Evolutionary conservation across 305 asterid species (phyloP).

Genomic region (Fraxinus velutina): DNA sequence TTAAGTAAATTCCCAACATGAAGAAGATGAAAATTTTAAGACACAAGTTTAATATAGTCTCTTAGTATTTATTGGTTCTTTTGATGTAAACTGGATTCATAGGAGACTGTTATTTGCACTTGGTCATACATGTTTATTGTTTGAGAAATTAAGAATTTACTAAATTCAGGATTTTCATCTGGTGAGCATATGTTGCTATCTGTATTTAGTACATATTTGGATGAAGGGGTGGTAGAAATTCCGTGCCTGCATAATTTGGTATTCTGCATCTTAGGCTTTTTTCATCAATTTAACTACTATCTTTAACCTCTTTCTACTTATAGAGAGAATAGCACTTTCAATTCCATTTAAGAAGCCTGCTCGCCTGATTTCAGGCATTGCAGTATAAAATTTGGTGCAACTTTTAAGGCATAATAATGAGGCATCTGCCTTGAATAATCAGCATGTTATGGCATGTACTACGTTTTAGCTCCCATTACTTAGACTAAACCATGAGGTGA

Average conservation of each 20-base stretch:
- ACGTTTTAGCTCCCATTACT: background rate
- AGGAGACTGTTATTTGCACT: background rate
- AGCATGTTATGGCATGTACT: background rate
- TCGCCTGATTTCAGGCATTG: background rate
- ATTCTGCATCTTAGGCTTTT: background rate
- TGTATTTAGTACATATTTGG: background rate
- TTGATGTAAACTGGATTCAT: constrained; percentile 1
- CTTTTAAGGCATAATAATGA: background rate
- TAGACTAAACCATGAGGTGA: background rate
- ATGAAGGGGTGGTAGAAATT: background rate
- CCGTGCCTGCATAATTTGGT: background rate
- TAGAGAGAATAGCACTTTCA: background rate
- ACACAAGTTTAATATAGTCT: background rate
- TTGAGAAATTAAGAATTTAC: background rate
- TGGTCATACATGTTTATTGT: background rate
- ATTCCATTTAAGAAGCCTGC: background rate
- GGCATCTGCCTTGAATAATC: background rate
- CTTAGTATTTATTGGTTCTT: background rate
- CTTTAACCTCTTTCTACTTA: background rate
- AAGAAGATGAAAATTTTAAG: background rate
- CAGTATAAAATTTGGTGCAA: background rate
- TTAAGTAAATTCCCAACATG: no score
- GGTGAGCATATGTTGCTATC: background rate
- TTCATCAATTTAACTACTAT: background rate
- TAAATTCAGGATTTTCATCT: background rate